Evolutionary conservation across 805 yeast genomes (phyloP), one percentile per base, ranked within the genome.

Genomic region (Saccharomyces mikatae): DNA sequence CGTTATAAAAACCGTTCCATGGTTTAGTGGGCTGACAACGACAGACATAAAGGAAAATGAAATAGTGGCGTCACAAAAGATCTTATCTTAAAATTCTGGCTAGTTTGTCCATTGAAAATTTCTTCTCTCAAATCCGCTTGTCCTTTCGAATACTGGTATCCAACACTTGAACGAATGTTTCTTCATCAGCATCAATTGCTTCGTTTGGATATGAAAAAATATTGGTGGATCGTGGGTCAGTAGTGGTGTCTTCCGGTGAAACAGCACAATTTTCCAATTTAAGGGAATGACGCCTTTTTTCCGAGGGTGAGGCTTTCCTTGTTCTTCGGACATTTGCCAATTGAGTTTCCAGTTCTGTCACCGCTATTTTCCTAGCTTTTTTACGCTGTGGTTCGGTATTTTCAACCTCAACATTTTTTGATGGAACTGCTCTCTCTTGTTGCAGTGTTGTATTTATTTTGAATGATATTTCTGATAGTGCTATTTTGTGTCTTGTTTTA

Each of bases 331-430:
- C 44, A 36, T 36, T 36, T 36, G 44, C 44, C 8, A 49, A 28
- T 22, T 46, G 52, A 41, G 51, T 54, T 41, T 60, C 62, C 24
- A 57, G 27, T 26, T 57, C 56, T 2, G 55, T 36, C 32, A 56
- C 51, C 24, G 58, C 48, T 17, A 53, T 28, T 21, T 51, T 24
- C 27, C 53, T 17, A 1, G 44, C 44, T 17, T 22, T 36, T 17
- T 36, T 36, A 11, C 17, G 44, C 22, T 4, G 24, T 17, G 22
- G 24, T 36, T 36, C 5, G 1, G 17, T 11, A 10, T 10, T 21
- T 10, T 21, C 17, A 8, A 3, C 22, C 24, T 36, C 44, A 17
- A 17, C 13, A 9, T 36, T 17, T 36, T 9, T 36, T 11, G 44
- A 17, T 8, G 44, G 17, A 8, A 17, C 44, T 17, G 13, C 22